Evolutionary conservation across 805 yeast genomes (phyloP).

Genomic region (Starmerella vitae): DNA sequence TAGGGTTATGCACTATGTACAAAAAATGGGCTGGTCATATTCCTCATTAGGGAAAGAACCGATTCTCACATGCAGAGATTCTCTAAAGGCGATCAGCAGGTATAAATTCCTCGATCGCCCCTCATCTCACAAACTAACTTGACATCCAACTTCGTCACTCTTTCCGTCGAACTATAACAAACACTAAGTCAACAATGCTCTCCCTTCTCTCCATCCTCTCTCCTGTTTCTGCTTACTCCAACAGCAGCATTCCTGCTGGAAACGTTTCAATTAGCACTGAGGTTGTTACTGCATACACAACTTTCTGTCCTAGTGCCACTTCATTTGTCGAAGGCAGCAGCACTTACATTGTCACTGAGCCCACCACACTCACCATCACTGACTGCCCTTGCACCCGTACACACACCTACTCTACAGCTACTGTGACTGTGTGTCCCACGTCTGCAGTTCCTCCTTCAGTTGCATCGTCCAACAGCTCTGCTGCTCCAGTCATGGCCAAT

Average conservation of each 20-base stretch:
- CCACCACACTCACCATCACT: constrained; percentile 75
- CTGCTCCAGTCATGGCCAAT: constrained; percentile 28
- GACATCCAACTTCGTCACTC: too few species aligned
- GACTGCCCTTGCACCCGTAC: constrained; percentile 65
- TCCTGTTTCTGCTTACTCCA: constrained; percentile 28
- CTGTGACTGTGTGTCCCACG: constrained; percentile 19
- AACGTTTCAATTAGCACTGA: constrained; percentile 14
- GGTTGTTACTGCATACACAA: constrained; percentile 21
- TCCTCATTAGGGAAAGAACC: too few species aligned
- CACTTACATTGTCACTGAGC: constrained; percentile 62
- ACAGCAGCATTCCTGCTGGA: too few species aligned
- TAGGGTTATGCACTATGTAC: too few species aligned
- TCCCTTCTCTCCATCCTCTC: constrained; percentile 16
- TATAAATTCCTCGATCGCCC: too few species aligned
- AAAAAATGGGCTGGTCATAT: too few species aligned
- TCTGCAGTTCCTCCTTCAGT: constrained; percentile 8
- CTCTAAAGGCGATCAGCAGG: too few species aligned
- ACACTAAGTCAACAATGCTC: constrained; percentile 14
- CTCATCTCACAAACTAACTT: too few species aligned
- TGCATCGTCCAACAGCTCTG: constrained; percentile 2
- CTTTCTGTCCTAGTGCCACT: constrained; percentile 58
- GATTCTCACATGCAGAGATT: too few species aligned
- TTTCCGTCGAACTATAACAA: too few species aligned
- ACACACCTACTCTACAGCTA: constrained; percentile 20
- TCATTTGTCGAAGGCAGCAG: constrained; percentile 46